Evolutionary conservation across 345 rosid species (phyloP), one percentile per base, ranked within the genome.

Genomic region (Gossypium sturtianum): DNA sequence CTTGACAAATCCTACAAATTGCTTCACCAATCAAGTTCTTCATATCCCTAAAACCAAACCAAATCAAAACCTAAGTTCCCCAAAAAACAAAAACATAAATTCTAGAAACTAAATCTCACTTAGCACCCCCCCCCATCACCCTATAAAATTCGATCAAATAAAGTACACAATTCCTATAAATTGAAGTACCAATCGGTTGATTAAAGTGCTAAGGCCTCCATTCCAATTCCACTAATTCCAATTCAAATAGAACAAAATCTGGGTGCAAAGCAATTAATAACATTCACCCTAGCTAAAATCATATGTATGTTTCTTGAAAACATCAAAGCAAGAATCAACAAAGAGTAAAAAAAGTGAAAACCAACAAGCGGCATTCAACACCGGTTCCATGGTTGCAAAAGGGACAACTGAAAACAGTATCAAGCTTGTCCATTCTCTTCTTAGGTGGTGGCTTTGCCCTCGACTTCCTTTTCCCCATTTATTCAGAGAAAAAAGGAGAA

Each of bases 391-490:
- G 99, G 74, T 90, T 88, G 41, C 41, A 34, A 34, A 34, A 34
- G 41, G 41, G 41, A 5, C 41, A 34, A 34, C 41, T 34, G 41
- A 34, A 34, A 34, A 34, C 41, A 34, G 41, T 34, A 34, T 34
- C 41, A 34, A 34, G 41, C 7, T 34, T 94, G 83, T 92, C 97
- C 93, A 82, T 92, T 54, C 94, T 78, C 85, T 94, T 94, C 73
- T 89, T 91, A 8, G 98, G 89, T 19, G 98, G 89, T 15, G 98
- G 97, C 94, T 94, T 94, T 48, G 97, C 97, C 71, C 89, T 89
- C 10, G 98, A 92, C 82, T 94, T 92, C 85, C 98, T 91, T 86
- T 93, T 94, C 60, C 99, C 98, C 99, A 94, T 94, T 20, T 5
- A 1, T 13, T 13, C 44, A 61, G 2, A 27, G 7, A 60, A 25